Conservation (phyloP, 1,139 yeast genomes). For the Yamadazyma dushanensis region DNA sequence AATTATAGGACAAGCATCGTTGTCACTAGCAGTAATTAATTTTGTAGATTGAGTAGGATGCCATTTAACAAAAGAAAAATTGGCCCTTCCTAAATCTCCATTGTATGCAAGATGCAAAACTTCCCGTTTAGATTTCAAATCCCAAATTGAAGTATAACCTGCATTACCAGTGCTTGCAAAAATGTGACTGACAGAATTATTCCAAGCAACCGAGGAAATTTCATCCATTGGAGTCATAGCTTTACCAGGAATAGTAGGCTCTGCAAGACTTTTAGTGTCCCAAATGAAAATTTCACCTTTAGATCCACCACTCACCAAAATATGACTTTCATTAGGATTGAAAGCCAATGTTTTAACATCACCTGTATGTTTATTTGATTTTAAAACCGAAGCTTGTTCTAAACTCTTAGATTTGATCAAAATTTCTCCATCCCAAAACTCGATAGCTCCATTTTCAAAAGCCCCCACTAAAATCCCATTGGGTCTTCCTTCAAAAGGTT, state of each 20-base stretch:
- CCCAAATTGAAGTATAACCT: conserved; percentile 93
- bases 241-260: conserved; percentile 73
- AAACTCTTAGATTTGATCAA: conserved; percentile 41
- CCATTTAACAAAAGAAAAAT: conserved; percentile 77
- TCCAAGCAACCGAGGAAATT: conserved; percentile 86
- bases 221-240: conserved; percentile 84
- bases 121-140: conserved; percentile 81
- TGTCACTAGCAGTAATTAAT: conserved; percentile 83
- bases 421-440: conserved; percentile 67
- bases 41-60: conserved; percentile 83
- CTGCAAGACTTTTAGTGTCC: conserved; percentile 69
- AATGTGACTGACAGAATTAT: conserved; percentile 78
- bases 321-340: conserved; percentile 70
- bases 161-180: conserved; percentile 86
- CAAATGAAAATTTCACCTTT: conserved; percentile 86
- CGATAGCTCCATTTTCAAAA: conserved; percentile 76
- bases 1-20: conserved; percentile 78
- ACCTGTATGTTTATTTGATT: conserved; percentile 63
- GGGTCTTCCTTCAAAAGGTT: conserved; percentile 53
- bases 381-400: conserved; percentile 43
- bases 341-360: conserved; percentile 75
- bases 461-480: conserved; percentile 82
- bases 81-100: conserved; percentile 56
- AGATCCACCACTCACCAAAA: conserved; percentile 84
- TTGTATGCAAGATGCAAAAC: conserved; percentile 77